Percentiles rank a stretch among this genome's conserved stretches.
Evolutionary conservation across 495 filamentous ascomycete genomes (phyloP).

Genomic region (Aspergillus taichungensis): DNA sequence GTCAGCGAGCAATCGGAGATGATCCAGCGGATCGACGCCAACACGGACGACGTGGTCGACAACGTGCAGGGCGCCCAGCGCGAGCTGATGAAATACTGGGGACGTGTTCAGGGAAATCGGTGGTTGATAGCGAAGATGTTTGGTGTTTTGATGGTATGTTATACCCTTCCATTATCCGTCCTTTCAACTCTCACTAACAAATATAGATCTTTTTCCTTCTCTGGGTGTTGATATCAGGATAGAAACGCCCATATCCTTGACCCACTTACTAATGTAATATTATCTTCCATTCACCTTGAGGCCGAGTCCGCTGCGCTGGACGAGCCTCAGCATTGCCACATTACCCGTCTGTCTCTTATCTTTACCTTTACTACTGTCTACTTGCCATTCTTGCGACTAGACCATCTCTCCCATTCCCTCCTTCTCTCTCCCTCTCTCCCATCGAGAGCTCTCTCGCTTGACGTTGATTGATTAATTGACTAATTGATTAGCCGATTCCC

Average conservation of each 20-base stretch:
- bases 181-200: conserved; percentile 9
- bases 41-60: conserved; percentile 92
- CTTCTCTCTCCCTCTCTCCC: no score
- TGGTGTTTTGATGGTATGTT: conserved; percentile 66
- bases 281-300: conserved; percentile 7
- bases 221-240: conserved; percentile 51
- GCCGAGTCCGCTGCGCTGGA: no score
- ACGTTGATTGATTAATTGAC: no score
- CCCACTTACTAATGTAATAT: conserved; percentile 31
- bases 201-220: conserved; percentile 49
- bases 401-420: no score
- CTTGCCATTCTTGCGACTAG: no score
- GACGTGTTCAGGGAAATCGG: conserved; percentile 80
- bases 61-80: conserved; percentile 94
- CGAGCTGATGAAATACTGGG: conserved; percentile 94
- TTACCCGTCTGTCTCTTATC: neutral
- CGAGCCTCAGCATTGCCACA: no score
- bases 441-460: no score
- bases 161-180: neutral
- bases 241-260: conserved; percentile 14
- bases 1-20: conserved; percentile 94
- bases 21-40: conserved; percentile 88
- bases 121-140: conserved; percentile 99
- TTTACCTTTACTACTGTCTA: neutral
- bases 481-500: no score